A percentile compares a stretch with the other conserved stretches of the same genome.
phyloP scores from a whole-genome alignment of 1,139 yeast genomes.

The Geotrichum cucujoidarum region DNA sequence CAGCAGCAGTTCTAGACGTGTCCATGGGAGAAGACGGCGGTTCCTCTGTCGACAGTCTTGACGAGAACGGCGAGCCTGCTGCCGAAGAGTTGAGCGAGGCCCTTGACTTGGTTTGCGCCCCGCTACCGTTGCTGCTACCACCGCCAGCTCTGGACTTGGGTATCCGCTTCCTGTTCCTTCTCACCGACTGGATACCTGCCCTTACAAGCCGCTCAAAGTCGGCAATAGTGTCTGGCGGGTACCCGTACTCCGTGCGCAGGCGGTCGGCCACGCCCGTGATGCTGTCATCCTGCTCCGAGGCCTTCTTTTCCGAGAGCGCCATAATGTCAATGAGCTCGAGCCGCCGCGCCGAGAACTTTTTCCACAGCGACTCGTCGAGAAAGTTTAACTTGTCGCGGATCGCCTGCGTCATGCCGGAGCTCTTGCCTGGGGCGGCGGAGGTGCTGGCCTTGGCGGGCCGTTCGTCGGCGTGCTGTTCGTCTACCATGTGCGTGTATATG shows the following conservation, averaged over 20 bases:
- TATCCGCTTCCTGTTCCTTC: slow-evolving; percentile 61
- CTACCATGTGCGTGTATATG: too few relatives aligned
- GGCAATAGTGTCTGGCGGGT: slow-evolving; percentile 48
- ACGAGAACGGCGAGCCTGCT: neutral
- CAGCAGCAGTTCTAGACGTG: neutral
- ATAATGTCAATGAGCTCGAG: slow-evolving; percentile 81
- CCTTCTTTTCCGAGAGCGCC: slow-evolving; percentile 71
- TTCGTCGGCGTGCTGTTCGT: slow-evolving; percentile 13
- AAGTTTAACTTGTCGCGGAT: slow-evolving; percentile 72
- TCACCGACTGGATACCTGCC: slow-evolving; percentile 82
- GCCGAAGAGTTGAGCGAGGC: neutral
- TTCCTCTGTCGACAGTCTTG: slow-evolving; percentile 1
- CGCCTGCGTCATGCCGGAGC: slow-evolving; percentile 66
- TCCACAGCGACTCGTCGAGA: slow-evolving; percentile 80
- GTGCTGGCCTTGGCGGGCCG: neutral
- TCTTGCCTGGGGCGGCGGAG: slow-evolving; percentile 8
- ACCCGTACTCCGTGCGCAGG: slow-evolving; percentile 70
- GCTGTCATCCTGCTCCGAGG: slow-evolving; percentile 85
- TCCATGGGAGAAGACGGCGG: slow-evolving; percentile 2
- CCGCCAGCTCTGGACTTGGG: slow-evolving; percentile 30
- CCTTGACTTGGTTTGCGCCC: neutral
- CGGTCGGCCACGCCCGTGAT: slow-evolving; percentile 72
- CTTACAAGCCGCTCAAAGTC: slow-evolving; percentile 89
- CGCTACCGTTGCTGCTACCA: slow-evolving; percentile 6
- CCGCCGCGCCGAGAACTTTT: slow-evolving; percentile 79